These are phyloP conservation scores for Sclerotinia nivalis DNA, from an alignment of 2,329 filamentous ascomycete genomes.

Conservation along the genomic window DNA sequence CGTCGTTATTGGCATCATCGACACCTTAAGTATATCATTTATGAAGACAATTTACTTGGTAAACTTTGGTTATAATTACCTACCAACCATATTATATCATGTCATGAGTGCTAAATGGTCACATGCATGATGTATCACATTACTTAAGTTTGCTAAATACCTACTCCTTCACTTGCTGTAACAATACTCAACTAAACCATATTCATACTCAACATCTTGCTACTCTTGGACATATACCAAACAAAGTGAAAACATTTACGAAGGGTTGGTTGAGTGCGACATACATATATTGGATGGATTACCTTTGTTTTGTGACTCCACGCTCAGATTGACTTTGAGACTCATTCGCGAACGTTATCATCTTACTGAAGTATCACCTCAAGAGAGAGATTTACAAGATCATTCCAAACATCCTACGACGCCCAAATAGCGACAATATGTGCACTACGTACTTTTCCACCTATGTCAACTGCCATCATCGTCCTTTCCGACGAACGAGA, in stretches of 20 bases:
- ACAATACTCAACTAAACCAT: neutral
- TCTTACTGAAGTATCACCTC: neutral
- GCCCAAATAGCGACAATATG: neutral
- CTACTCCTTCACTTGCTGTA: neutral
- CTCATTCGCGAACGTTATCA: too few species aligned
- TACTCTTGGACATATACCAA: neutral
- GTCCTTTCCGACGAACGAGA: neutral
- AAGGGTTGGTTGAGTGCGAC: neutral
- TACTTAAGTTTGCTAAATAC: neutral
- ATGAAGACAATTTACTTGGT: neutral
- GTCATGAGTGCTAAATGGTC: neutral
- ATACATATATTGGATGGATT: neutral
- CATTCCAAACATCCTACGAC: neutral
- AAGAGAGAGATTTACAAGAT: neutral
- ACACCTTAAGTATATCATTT: neutral
- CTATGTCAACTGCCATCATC: slow-evolving; percentile 18
- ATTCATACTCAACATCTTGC: neutral
- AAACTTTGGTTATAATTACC: neutral
- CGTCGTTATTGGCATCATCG: neutral
- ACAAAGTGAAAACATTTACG: neutral
- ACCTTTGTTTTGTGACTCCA: too few species aligned
- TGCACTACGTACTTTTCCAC: slow-evolving; percentile 19
- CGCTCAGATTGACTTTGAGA: neutral
- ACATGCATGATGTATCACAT: neutral
- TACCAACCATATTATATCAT: neutral